phyloP scores from a whole-genome alignment of 768 basidiomycete genomes.

The Amanita rubescens region DNA sequence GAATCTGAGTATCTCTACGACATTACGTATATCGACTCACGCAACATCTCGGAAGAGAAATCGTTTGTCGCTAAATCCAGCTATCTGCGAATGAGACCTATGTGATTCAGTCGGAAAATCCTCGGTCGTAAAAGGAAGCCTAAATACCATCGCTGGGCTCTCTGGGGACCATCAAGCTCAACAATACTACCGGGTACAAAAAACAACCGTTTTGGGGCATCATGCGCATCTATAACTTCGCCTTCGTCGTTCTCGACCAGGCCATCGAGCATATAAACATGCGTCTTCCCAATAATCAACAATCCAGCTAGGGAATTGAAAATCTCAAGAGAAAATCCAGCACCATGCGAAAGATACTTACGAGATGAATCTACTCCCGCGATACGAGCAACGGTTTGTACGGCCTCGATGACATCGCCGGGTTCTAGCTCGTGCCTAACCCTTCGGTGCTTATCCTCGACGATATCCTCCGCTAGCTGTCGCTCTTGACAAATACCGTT shows the following conservation, averaged over 20 bases:
- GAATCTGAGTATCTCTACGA: neutral
- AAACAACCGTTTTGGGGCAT: conserved; percentile 75
- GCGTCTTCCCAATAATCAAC: conserved; percentile 77
- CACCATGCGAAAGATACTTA: conserved; percentile 31
- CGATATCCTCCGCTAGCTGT: conserved; percentile 66
- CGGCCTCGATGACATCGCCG: conserved; percentile 84
- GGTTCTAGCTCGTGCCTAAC: conserved; percentile 83
- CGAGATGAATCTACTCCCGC: conserved; percentile 90
- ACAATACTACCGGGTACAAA: conserved; percentile 81
- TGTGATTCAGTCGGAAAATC: conserved; percentile 1
- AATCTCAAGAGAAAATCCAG: neutral
- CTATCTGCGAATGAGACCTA: conserved; percentile 77
- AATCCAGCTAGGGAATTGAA: conserved; percentile 59
- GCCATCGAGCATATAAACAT: conserved; percentile 88
- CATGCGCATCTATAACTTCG: conserved; percentile 81
- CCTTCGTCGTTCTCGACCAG: conserved; percentile 82
- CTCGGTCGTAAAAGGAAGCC: neutral
- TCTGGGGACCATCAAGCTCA: conserved; percentile 71
- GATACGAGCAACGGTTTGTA: conserved; percentile 80
- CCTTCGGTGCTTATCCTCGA: conserved; percentile 83
- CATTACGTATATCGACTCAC: conserved; percentile 37
- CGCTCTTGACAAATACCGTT: conserved; percentile 30
- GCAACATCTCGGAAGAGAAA: conserved; percentile 91
- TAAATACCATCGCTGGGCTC: conserved; percentile 74
- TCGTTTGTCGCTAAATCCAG: conserved; percentile 69